These are phyloP conservation scores for Solanum chilense DNA, from an alignment of 257 asterid species.

Conservation along the genomic window DNA sequence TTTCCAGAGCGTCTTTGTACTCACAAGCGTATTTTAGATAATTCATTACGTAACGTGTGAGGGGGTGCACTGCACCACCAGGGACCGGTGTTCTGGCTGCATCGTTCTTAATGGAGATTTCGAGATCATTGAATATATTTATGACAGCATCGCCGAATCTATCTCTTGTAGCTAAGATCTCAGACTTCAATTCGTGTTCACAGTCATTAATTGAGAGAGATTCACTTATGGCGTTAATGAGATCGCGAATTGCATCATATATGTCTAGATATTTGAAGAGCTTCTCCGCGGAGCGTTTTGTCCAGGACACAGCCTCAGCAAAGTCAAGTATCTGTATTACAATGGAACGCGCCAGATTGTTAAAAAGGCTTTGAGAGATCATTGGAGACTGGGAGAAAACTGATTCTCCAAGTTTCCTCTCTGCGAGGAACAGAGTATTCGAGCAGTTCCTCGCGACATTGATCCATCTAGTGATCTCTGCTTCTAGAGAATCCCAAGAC, in stretches of 20 bases:
- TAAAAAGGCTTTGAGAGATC: constrained; percentile 17
- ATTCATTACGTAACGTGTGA: constrained; percentile 81
- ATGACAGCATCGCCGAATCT: constrained; percentile 58
- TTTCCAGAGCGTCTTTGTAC: constrained; percentile 48
- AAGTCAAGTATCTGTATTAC: constrained; percentile 74
- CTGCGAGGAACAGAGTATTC: constrained; percentile 39
- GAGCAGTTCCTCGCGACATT: constrained; percentile 40
- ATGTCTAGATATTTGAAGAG: constrained; percentile 70
- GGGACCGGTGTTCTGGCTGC: constrained; percentile 48
- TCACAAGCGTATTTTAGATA: constrained; percentile 63
- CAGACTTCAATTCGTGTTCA: constrained; percentile 27
- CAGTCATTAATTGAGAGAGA: constrained; percentile 12
- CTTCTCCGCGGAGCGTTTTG: constrained; percentile 65
- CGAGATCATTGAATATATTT: constrained; percentile 52
- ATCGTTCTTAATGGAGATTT: constrained; percentile 57
- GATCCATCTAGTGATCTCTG: constrained; percentile 64
- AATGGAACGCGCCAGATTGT: constrained; percentile 45
- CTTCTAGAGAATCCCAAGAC: constrained; percentile 60
- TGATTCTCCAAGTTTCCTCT: constrained; percentile 35
- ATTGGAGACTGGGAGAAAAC: constrained; percentile 35
- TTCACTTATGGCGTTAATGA: constrained; percentile 30
- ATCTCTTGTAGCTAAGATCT: constrained; percentile 33
- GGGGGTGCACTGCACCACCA: constrained; percentile 92
- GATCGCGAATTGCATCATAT: constrained; percentile 44
- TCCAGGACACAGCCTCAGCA: constrained; percentile 62